A percentile compares a stretch with the other conserved stretches of the same genome.
Conservation (phyloP, 495 filamentous ascomycete genomes). For the Aspergillus leporis region DNA sequence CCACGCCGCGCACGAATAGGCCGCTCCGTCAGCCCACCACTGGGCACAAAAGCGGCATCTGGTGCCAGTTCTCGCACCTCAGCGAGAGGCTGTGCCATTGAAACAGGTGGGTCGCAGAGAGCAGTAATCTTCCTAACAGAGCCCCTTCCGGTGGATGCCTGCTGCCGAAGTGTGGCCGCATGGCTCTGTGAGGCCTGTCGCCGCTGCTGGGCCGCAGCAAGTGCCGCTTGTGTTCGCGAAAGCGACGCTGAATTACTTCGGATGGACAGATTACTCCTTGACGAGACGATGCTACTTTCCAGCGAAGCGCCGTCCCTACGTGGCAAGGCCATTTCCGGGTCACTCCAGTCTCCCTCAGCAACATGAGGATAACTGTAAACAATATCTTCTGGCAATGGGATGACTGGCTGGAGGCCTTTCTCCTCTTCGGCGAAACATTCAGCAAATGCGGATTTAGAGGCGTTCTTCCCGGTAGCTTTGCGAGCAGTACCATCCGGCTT, state of each 20-base stretch:
- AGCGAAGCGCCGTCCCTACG: slow-evolving; percentile 32
- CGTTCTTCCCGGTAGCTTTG: slow-evolving; percentile 43
- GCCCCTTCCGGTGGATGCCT: slow-evolving; percentile 34
- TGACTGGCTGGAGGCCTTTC: slow-evolving; percentile 64
- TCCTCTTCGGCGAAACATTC: slow-evolving; percentile 73
- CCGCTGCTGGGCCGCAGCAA: slow-evolving; percentile 45
- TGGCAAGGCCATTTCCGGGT: slow-evolving; percentile 28
- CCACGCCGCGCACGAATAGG: slow-evolving; percentile 43
- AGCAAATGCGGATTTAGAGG: slow-evolving; percentile 60
- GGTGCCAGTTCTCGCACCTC: slow-evolving; percentile 22
- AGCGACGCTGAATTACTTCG: slow-evolving; percentile 29
- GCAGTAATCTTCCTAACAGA: slow-evolving; percentile 34
- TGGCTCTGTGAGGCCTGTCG: slow-evolving; percentile 45
- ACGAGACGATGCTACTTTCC: slow-evolving; percentile 36
- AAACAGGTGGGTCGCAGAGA: slow-evolving; percentile 27
- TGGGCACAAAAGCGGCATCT: slow-evolving; percentile 14
- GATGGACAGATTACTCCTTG: slow-evolving; percentile 29
- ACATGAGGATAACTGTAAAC: slow-evolving; percentile 60
- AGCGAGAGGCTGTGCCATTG: slow-evolving; percentile 17
- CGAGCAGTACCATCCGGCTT: slow-evolving; percentile 46
- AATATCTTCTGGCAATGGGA: slow-evolving; percentile 66
- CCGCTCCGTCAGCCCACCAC: slow-evolving; percentile 43
- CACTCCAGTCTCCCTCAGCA: slow-evolving; percentile 44
- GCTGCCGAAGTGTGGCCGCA: slow-evolving; percentile 50
- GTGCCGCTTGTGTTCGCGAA: slow-evolving; percentile 42